phyloP scores from a whole-genome alignment of 805 yeast species.

The Saccharomycopsis malanga region DNA sequence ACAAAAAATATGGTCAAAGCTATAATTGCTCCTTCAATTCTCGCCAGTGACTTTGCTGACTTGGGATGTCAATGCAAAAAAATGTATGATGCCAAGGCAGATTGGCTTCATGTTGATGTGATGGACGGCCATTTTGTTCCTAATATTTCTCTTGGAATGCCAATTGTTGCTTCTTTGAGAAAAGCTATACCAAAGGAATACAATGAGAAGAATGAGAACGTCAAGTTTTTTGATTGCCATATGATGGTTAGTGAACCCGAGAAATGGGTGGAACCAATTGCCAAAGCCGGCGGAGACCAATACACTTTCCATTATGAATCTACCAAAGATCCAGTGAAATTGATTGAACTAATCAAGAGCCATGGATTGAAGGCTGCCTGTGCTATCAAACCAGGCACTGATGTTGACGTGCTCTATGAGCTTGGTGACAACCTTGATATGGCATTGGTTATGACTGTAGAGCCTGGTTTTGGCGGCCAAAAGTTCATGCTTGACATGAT shows the following conservation, averaged over 20 bases:
- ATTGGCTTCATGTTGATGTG: constrained; percentile 96
- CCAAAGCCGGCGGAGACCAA: constrained; percentile 90
- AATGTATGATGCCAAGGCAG: constrained; percentile 75
- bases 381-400: constrained; percentile 90
- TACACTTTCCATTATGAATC: constrained; percentile 96
- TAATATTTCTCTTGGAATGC: constrained; percentile 90
- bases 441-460: constrained; percentile 98
- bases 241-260: constrained; percentile 96
- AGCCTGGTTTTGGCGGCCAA: constrained; percentile 99
- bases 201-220: constrained; percentile 16
- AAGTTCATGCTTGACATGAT: constrained; percentile 92
- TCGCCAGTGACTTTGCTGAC: constrained; percentile 87
- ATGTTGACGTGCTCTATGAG: constrained; percentile 73
- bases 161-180: constrained; percentile 73
- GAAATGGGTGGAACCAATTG: constrained; percentile 89
- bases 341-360: constrained; percentile 67
- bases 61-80: constrained; percentile 81
- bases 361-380: constrained; percentile 91
- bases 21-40: constrained; percentile 88
- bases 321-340: constrained; percentile 64
- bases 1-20: constrained; percentile 83
- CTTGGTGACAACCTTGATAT: constrained; percentile 75
- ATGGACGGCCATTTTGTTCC: constrained; percentile 99
- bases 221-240: constrained; percentile 79
- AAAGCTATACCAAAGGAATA: constrained; percentile 61